Base-by-base conservation (phyloP, 495 filamentous ascomycete species). In the Aspergillus bertholletiae region DNA sequence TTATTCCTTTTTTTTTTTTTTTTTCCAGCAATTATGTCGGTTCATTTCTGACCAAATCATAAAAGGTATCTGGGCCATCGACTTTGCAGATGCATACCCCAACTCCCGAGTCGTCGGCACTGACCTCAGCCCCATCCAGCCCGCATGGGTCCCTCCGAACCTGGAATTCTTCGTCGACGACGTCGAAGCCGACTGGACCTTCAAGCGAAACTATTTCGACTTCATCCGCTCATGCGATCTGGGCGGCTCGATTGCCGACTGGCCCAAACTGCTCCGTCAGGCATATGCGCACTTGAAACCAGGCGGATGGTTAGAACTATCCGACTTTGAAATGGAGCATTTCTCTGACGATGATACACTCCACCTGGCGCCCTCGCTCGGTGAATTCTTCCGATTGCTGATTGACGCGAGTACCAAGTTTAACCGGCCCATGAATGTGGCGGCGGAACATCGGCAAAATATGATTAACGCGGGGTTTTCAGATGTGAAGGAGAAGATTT, bases 61-160 rank as follows among this genome's bases (percentile, higher is more conserved):
- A n/a, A n/a, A n/a, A 27, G 81, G 82, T 1, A 66, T 79, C 11
- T 83, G 80, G 78, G 65, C 77, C 23, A 76, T 81, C 22, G 24
- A 56, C 37, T 44, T 60, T 24, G 60, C 51, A 22, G 61, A 64
- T 32, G 51, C 46, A 35, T 50, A 59, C 27, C 62, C 62, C 17
- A n/a, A 3, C 7, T 60, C 68, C 18, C 35, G 67, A 22, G 49
- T 67, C 12, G 64, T 57, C 23, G 51, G 70, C 4, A 69, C 57
- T 49, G 80, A 82, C 49, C 70, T 80, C 15, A 79, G 75, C 45
- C 73, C 76, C 7, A 82, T 79, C 55, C 74, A 80, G 51, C 76
- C 78, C 0, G 49, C 58, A 20, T 75, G 69, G 55, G 60, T 69
- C 11, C 66, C 68, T 22, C 54, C 61, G 1, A 67, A 67, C 40